Percentiles rank a stretch among this genome's conserved stretches.
These are phyloP conservation scores for thale cress (Arabidopsis thaliana) DNA, from an alignment of 345 rosid genomes.

Conservation along the genomic window DNA sequence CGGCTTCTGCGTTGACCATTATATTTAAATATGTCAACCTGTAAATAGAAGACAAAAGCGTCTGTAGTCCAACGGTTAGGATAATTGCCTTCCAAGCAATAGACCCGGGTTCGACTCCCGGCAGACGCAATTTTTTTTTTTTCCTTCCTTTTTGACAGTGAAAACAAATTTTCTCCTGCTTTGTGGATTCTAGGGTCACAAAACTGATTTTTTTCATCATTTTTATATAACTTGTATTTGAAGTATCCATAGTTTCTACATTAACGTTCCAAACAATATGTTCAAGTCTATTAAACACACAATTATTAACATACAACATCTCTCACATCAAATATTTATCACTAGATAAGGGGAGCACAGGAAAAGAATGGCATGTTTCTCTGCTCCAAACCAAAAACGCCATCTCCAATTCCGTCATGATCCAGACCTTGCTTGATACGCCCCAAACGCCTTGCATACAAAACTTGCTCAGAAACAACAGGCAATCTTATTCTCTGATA, in stretches of 20 bases:
- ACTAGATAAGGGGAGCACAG: conserved; percentile 46
- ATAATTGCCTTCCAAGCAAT: conserved; percentile 87
- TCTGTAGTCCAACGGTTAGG: conserved; percentile 94
- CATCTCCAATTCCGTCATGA: conserved; percentile 47
- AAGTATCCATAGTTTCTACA: neutral
- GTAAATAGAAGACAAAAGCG: neutral
- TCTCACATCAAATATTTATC: conserved; percentile 11
- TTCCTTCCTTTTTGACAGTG: neutral
- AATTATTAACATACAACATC: conserved; percentile 5
- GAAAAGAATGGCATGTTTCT: conserved; percentile 64
- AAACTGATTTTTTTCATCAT: neutral
- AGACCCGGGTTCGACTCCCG: conserved; percentile 94
- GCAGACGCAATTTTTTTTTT: conserved; percentile 50
- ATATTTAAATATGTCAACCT: rapidly evolving
- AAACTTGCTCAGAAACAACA: conserved; percentile 67
- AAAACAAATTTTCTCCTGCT: neutral
- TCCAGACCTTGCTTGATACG: conserved; percentile 69
- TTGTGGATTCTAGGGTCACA: neutral
- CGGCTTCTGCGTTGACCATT: neutral
- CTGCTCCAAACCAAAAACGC: conserved; percentile 55
- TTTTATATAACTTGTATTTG: neutral
- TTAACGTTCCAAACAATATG: neutral
- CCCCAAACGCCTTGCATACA: conserved; percentile 62
- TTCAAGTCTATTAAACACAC: neutral
- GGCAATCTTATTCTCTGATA: conserved; percentile 68